Base-by-base conservation (phyloP, 306 rosid species). In the Purshia tridentata region DNA sequence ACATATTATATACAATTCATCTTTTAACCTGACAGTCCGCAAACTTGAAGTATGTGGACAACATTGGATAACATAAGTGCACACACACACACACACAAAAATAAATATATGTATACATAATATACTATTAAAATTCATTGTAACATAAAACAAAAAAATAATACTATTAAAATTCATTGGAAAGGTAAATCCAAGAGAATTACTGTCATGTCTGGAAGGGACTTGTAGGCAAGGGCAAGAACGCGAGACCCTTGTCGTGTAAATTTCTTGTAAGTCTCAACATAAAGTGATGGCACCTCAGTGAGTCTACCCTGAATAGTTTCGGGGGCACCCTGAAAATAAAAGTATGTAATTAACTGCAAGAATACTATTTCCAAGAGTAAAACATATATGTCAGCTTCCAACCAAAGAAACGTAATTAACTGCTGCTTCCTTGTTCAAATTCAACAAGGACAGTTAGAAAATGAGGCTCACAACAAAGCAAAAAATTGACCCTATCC, bases 311-410 rank as follows among this genome's bases (percentile, higher is more conserved):
- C 88, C 82, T 94, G 95, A 88, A 94, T 91, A 75, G 91, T 84
- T 90, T 94, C 99, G 3, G 99, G 99, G 61, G 99, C 99, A 81
- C 99, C 99, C 99, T 94, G 90, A n/a, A n/a, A n/a, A n/a, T n/a
- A n/a, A n/a, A n/a, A n/a, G n/a, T n/a, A n/a, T n/a, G n/a, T n/a
- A n/a, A n/a, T n/a, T n/a, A n/a, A n/a, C n/a, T n/a, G 35, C 2
- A 29, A 29, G 35, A 29, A 29, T 61, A 4, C 66, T 61, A 39
- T 41, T 8, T 20, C 66, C 7, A 61, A 56, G 62, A 23, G 35
- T 29, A 29, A 29, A 29, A 29, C 35, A 29, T 29, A 29, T 29
- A 29, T 29, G 35, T 29, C 35, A 29, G 35, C 35, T 29, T 29
- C 35, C 35, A 39, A 56, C 40, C 40, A 56, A 56, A 22, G 62